Conservation (phyloP, 1,139 yeast genomes). For the Saccharomyces hybrid region DNA sequence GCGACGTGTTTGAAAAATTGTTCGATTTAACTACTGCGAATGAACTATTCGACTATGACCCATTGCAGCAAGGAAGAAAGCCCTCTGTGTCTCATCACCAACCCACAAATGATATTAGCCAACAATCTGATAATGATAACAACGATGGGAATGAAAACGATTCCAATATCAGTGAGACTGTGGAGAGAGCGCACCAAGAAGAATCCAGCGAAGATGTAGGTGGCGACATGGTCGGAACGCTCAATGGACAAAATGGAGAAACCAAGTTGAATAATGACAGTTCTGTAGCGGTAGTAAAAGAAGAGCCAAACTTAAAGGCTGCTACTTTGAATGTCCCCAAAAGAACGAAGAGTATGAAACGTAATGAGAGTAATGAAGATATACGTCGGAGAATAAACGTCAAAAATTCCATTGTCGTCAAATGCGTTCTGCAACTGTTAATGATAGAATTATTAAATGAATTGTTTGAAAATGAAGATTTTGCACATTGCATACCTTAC, state of each 20-base stretch:
- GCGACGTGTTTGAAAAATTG: constrained; percentile 54
- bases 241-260: constrained; percentile 3
- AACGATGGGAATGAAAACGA: constrained; percentile 4
- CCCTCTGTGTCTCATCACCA: constrained; percentile 8
- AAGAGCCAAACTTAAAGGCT: background rate
- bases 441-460: constrained; percentile 86
- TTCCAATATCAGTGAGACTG: constrained; percentile 16
- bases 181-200: constrained; percentile 29
- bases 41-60: constrained; percentile 72
- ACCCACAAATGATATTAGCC: background rate
- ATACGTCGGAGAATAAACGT: constrained; percentile 36
- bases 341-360: constrained; percentile 11
- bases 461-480: constrained; percentile 57
- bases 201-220: constrained; percentile 33
- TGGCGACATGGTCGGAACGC: constrained; percentile 18
- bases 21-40: constrained; percentile 80
- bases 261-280: background rate
- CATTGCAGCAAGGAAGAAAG: constrained; percentile 37
- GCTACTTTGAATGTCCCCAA: constrained; percentile 8
- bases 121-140: constrained; percentile 1
- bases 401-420: constrained; percentile 79
- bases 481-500: constrained; percentile 65
- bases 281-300: constrained; percentile 1
- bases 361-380: constrained; percentile 28
- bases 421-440: constrained; percentile 82